Conservation (phyloP, 2,329 filamentous ascomycete genomes). For the Cladosporium oxysporum region DNA sequence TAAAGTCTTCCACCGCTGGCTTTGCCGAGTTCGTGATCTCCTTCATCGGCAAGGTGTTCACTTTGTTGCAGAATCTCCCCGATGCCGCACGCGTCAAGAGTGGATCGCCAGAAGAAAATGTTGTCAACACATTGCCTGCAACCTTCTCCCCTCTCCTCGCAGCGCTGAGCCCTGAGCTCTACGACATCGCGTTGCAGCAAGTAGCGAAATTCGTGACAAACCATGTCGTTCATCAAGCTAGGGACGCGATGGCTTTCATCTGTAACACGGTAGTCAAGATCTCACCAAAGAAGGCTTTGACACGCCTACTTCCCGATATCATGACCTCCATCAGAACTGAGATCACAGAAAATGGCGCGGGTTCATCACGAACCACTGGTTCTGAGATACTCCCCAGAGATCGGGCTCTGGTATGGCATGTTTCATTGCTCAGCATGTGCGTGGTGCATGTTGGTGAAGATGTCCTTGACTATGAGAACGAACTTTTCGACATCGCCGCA, state of each 20-base stretch:
- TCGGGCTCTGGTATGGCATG: slow-evolving; percentile 90
- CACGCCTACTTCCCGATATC: slow-evolving; percentile 85
- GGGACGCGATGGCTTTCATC: slow-evolving; percentile 98
- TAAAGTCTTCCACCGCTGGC: slow-evolving; percentile 90
- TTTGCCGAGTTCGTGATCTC: slow-evolving; percentile 91
- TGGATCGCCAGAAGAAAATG: slow-evolving; percentile 92
- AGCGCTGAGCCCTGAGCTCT: slow-evolving; percentile 87
- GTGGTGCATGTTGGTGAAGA: slow-evolving; percentile 93
- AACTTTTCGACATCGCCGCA: slow-evolving; percentile 85
- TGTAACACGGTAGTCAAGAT: slow-evolving; percentile 96
- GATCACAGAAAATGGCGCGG: slow-evolving; percentile 94
- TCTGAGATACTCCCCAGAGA: slow-evolving; percentile 92
- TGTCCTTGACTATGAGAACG: slow-evolving; percentile 82
- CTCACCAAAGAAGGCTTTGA: slow-evolving; percentile 88
- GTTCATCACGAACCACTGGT: slow-evolving; percentile 89
- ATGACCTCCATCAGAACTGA: slow-evolving; percentile 91
- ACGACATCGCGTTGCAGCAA: slow-evolving; percentile 88
- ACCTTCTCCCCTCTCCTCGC: slow-evolving; percentile 89
- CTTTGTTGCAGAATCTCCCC: slow-evolving; percentile 88
- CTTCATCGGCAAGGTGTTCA: slow-evolving; percentile 92
- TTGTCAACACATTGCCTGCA: slow-evolving; percentile 91
- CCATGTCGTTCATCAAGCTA: slow-evolving; percentile 94
- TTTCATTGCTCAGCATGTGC: slow-evolving; percentile 96
- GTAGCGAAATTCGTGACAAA: slow-evolving; percentile 87
- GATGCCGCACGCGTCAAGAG: slow-evolving; percentile 85